Evolutionary conservation across 1,139 yeast genomes (phyloP).

Genomic region (Diutina sp.): DNA sequence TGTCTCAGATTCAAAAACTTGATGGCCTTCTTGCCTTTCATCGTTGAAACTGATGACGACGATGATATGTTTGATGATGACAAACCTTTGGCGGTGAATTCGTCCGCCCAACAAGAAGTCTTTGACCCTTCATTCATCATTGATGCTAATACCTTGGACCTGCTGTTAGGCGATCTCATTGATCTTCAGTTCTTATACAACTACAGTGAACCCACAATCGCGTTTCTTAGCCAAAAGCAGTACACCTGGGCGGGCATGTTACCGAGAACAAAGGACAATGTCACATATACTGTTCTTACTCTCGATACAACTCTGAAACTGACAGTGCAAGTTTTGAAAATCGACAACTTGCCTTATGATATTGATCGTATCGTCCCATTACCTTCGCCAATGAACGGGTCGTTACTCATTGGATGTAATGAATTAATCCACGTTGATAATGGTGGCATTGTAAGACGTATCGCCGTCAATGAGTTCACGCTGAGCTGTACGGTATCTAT

Average conservation of each 20-base stretch:
- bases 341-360: conserved; percentile 65
- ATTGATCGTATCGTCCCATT: conserved; percentile 52
- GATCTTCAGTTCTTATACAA: conserved; percentile 60
- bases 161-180: conserved; percentile 44
- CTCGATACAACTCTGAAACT: conserved; percentile 50
- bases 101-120: conserved; percentile 6
- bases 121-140: conserved; percentile 43
- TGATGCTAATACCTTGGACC: conserved; percentile 43
- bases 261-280: conserved; percentile 48
- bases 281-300: conserved; percentile 49
- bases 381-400: conserved; percentile 57
- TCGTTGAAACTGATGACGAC: conserved; percentile 28
- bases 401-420: conserved; percentile 63
- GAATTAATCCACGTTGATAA: conserved; percentile 72
- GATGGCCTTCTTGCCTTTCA: conserved; percentile 64
- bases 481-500: conserved; percentile 36
- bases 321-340: conserved; percentile 54
- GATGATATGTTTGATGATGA: conserved; percentile 13
- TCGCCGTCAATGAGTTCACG: conserved; percentile 52
- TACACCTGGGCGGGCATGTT: conserved; percentile 72
- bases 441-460: conserved; percentile 60
- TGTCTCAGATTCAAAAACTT: conserved; percentile 59
- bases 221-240: conserved; percentile 49
- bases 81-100: conserved; percentile 4
- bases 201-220: conserved; percentile 73